Base-by-base conservation (phyloP, 805 yeast species). In the Monosporozyma yasuniensis region DNA sequence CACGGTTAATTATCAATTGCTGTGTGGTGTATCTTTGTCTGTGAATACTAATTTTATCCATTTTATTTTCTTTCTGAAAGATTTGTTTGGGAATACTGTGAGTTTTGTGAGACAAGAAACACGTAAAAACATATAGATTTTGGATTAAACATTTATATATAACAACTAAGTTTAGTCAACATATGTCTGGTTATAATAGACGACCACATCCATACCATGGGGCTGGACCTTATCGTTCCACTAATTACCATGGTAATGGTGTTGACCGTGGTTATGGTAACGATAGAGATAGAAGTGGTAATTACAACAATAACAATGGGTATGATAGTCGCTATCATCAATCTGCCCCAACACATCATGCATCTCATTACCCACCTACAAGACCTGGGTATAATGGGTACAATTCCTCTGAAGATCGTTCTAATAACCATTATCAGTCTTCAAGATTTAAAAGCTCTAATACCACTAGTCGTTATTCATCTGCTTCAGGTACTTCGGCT, bases 171-270 rank as follows among this genome's bases (percentile, higher is more conserved):
- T 32, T 32, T 32, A n/a, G 14, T 32, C 16, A 6, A 35, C 7
- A 3, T n/a, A 51, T 51, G 54, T 53, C 55, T 37, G 52, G 54
- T 18, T 50, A 45, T 30, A 21, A 53, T 23, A 46, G 54, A 34
- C 37, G 44, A 3, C 19, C 50, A 22, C 25, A 42, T 22, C 8
- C 47, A n/a, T 32, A 46, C 18, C 25, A 46, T 28, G 16, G 46
- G 14, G 9, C 41, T 4, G 38, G 39, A 4, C 27, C 47, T 8
- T 25, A 45, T 37, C 47, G 42, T 12, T 35, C 37, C 18, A 22
- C 35, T 32, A 32, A 32, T 11, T 22, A 18, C 1, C 22, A 19
- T 32, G 25, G 39, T 7, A 25, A 16, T 7, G 14, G 35, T 42
- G 7, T 5, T 21, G 28, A 35, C 3, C 23, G 16, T 14, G 28